Evolutionary conservation across 2,329 filamentous ascomycete genomes (phyloP).

Genomic region (Colletotrichum euphorbiae): DNA sequence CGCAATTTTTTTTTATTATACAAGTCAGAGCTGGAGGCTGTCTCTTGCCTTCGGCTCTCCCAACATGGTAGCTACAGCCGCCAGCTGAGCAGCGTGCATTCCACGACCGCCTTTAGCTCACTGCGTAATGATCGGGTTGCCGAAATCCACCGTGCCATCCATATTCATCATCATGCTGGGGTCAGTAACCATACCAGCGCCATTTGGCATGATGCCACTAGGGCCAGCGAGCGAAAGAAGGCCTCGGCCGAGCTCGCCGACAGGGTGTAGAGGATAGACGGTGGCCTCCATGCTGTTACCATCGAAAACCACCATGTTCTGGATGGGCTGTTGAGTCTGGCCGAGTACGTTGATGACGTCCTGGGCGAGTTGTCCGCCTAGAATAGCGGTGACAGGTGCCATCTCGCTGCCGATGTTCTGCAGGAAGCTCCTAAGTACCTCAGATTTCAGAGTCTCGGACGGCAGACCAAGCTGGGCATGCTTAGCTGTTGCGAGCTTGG

Average conservation of each 20-base stretch:
- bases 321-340: slow-evolving; percentile 90
- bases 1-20: slow-evolving; percentile 12
- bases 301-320: slow-evolving; percentile 94
- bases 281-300: slow-evolving; percentile 82
- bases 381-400: slow-evolving; percentile 85
- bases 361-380: slow-evolving; percentile 92
- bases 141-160: slow-evolving; percentile 39
- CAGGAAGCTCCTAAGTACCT: slow-evolving; percentile 85
- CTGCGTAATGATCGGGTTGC: slow-evolving; percentile 37
- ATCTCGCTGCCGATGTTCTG: slow-evolving; percentile 88
- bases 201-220: slow-evolving; percentile 37
- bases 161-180: slow-evolving; percentile 40
- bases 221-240: slow-evolving; percentile 52
- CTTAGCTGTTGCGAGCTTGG: slow-evolving; percentile 79
- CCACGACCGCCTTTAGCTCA: background rate
- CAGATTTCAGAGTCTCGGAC: slow-evolving; percentile 72
- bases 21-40: background rate
- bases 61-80: background rate
- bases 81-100: background rate
- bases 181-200: slow-evolving; percentile 32
- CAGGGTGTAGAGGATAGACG: slow-evolving; percentile 85
- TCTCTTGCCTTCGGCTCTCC: background rate
- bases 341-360: slow-evolving; percentile 98
- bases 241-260: slow-evolving; percentile 63
- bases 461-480: slow-evolving; percentile 81